Evolutionary conservation across 176 grass and related monocot species (phyloP), one percentile per base, ranked within the genome.

Genomic region (Elaeis guineensis): DNA sequence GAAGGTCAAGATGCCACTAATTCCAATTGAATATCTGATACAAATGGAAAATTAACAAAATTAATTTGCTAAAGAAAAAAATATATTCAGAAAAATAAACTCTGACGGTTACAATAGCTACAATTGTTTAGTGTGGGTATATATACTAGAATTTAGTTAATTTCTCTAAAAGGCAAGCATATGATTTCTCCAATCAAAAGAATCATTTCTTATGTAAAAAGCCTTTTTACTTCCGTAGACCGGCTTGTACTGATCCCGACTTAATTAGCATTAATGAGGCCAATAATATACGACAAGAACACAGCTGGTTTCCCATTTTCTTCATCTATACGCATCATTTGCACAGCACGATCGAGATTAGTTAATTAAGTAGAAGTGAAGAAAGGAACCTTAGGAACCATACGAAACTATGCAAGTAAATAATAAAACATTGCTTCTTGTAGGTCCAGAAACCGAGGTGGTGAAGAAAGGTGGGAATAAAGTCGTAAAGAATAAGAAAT

Each of bases 281-380:
- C 74, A 67, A 68, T 61, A 58, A 77, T 32, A n/a, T 78, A 14
- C 59, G 58, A 68, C 48, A 72, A 64, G 72, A 79, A 75, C 62
- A 59, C 72, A 69, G 53, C 57, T 65, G 48, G 19, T 71, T 75
- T 79, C 75, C 70, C 76, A 63, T 77, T 66, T 62, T 58, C 72
- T 58, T 74, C 86, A 86, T 83, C 57, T 67, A 54, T 67, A 26
- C 66, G 70, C 70, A 65, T 74, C 76, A 83, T 80, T 62, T 82
- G 79, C 79, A 75, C 61, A 71, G 76, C 76, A 91, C 25, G 25
- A 26, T 4, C 79, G 72, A 91, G 79, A 78, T 61, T 70, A 77
- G 77, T 35, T 26, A 26, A 25, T 44, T 44, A 55, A 63, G 72
- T 80, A 63, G 20, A 55, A 17, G 28, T 25, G 35, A 55, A 69